phyloP scores from a whole-genome alignment of 495 filamentous ascomycete species.

The Aspergillus baeticus region DNA sequence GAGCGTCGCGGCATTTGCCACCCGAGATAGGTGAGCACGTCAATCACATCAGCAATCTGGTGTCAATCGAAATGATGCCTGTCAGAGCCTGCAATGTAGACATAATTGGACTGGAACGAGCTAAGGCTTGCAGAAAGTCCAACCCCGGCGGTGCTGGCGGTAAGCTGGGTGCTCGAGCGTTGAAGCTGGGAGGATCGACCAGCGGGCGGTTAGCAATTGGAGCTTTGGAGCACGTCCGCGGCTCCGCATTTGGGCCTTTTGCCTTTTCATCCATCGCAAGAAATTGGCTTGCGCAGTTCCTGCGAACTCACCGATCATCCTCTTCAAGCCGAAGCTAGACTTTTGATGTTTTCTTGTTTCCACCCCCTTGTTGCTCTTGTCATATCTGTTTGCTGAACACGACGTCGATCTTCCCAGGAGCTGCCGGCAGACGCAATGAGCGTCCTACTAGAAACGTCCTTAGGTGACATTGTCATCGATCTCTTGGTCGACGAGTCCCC shows the following conservation, averaged over 20 bases:
- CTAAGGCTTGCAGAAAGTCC: constrained; percentile 6
- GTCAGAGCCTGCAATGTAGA: constrained; percentile 11
- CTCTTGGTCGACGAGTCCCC: constrained; percentile 83
- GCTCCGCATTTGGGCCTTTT: constrained; percentile 17
- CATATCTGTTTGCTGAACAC: constrained; percentile 22
- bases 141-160: constrained; percentile 6
- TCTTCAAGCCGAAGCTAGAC: constrained; percentile 4
- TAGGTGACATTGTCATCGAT: constrained; percentile 92
- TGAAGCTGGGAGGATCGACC: neutral
- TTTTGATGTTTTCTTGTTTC: neutral
- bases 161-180: neutral
- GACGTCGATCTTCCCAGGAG: constrained; percentile 23
- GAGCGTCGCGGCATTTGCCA: constrained; percentile 29
- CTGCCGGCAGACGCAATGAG: constrained; percentile 51
- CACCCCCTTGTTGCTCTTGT: constrained; percentile 4
- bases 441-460: constrained; percentile 85
- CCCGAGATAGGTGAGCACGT: constrained; percentile 23
- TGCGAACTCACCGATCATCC: neutral
- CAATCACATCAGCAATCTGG: constrained; percentile 12
- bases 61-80: constrained; percentile 7
- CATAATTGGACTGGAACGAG: constrained; percentile 1
- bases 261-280: neutral
- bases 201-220: neutral
- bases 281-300: neutral
- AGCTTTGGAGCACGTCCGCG: constrained; percentile 14